phyloP scores from a whole-genome alignment of 345 rosid genomes.

The Rhizophora mangle region DNA sequence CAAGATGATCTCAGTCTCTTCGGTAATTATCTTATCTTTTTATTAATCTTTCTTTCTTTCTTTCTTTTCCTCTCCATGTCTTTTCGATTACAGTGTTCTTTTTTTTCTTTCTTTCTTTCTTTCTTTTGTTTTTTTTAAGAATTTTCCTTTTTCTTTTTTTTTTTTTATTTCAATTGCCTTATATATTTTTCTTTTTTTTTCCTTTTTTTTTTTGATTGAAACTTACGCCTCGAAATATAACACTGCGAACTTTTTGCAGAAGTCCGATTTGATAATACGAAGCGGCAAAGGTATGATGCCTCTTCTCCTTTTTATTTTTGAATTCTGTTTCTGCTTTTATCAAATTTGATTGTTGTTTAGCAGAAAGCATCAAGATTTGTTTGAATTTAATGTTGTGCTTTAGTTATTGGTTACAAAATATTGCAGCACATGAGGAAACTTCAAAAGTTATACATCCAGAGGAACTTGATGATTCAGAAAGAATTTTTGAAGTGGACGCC shows the following conservation, averaged over 20 bases:
- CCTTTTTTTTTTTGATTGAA: neutral
- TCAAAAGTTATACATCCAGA: conserved; percentile 40
- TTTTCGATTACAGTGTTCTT: too few relatives aligned
- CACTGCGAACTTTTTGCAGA: conserved; percentile 35
- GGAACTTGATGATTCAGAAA: conserved; percentile 55
- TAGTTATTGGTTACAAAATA: conserved; percentile 4
- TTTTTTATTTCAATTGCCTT: neutral
- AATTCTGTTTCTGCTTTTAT: neutral
- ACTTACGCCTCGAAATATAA: conserved; percentile 4
- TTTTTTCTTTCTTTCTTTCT: neutral
- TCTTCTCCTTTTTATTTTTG: neutral
- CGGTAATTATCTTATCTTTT: conserved; percentile 38
- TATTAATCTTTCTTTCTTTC: too few relatives aligned
- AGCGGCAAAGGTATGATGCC: conserved; percentile 52
- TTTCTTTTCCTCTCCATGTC: too few relatives aligned
- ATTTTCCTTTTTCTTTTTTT: neutral
- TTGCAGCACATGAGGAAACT: conserved; percentile 49
- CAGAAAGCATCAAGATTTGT: neutral
- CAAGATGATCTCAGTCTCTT: conserved; percentile 63
- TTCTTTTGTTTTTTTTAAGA: neutral
- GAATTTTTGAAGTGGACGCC: conserved; percentile 45
- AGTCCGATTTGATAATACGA: conserved; percentile 59
- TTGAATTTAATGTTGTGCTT: too few relatives aligned
- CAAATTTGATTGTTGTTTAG: neutral
- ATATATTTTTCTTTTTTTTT: neutral